Evolutionary conservation across 2,329 filamentous ascomycete genomes (phyloP).

Genomic region (Dothiorella sarmentorum): DNA sequence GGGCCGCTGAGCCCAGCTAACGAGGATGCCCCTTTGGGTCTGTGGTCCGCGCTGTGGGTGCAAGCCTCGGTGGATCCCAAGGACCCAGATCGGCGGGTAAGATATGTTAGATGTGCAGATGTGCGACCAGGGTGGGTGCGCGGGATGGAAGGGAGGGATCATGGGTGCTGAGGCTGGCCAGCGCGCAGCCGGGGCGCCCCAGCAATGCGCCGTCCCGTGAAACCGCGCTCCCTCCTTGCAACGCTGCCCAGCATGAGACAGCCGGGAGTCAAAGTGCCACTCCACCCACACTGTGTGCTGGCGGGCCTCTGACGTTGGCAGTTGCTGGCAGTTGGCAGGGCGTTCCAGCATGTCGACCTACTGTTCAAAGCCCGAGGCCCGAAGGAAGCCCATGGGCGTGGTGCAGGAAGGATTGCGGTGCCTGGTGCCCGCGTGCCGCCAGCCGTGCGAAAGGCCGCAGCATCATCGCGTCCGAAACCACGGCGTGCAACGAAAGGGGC

Average conservation of each 20-base stretch:
- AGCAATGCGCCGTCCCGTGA: conserved; percentile 11
- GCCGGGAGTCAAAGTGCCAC: background rate
- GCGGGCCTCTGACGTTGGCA: background rate
- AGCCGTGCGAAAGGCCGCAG: background rate
- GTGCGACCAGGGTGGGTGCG: conserved; percentile 18
- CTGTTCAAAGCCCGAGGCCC: too few relatives aligned
- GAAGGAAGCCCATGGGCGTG: background rate
- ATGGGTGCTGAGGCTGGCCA: conserved; percentile 6
- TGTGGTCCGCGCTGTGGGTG: conserved; percentile 13
- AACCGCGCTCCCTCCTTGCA: conserved; percentile 13
- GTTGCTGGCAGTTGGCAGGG: background rate
- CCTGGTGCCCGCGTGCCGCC: too few relatives aligned
- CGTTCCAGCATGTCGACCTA: too few relatives aligned
- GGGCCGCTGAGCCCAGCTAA: conserved; percentile 8
- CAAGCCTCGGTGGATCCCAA: conserved; percentile 17
- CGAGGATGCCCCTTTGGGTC: conserved; percentile 18
- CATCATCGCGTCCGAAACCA: conserved; percentile 12
- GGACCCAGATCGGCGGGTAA: conserved; percentile 19
- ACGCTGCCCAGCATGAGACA: conserved; percentile 13
- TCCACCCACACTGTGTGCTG: too few relatives aligned
- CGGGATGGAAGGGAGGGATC: conserved; percentile 14
- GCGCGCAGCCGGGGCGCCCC: conserved; percentile 7
- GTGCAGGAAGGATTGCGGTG: background rate
- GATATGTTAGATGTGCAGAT: conserved; percentile 19
- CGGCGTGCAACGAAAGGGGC: conserved; percentile 11